These are phyloP conservation scores for Candida nonsorbophila DNA, from an alignment of 805 yeast genomes.

Conservation along the genomic window DNA sequence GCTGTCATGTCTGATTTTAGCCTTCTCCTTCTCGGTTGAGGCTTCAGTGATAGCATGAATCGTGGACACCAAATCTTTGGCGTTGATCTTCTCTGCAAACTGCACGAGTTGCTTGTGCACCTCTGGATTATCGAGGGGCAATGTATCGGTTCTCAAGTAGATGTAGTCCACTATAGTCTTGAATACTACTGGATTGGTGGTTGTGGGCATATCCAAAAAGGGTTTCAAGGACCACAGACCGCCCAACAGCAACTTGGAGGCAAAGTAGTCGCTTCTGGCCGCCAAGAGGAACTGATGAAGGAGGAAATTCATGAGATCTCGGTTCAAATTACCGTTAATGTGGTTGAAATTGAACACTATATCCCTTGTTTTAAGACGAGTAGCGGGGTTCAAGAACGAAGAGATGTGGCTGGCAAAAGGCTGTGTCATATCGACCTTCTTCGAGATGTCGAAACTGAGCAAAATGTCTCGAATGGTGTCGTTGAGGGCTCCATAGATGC, in stretches of 20 bases:
- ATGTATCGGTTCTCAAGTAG: conserved; percentile 26
- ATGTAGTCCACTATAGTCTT: conserved; percentile 21
- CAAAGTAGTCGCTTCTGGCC: conserved; percentile 25
- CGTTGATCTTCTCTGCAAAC: too few relatives aligned
- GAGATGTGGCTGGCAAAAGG: conserved; percentile 73
- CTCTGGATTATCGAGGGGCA: conserved; percentile 16
- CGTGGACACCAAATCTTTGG: too few relatives aligned
- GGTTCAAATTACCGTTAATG: conserved; percentile 8
- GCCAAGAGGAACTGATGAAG: conserved; percentile 29
- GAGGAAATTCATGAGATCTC: conserved; percentile 11
- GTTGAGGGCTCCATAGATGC: conserved; percentile 73
- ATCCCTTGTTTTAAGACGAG: conserved; percentile 20
- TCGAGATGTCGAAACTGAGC: conserved; percentile 58
- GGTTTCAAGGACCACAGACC: conserved; percentile 14
- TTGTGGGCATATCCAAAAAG: conserved; percentile 12
- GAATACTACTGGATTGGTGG: conserved; percentile 14
- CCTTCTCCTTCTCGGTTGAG: conserved; percentile 14
- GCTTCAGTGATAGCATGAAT: too few relatives aligned
- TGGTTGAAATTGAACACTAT: conserved; percentile 19
- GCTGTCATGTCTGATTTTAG: conserved; percentile 26
- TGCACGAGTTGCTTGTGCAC: conserved; percentile 15
- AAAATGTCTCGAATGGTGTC: conserved; percentile 58
- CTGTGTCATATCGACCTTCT: conserved; percentile 59
- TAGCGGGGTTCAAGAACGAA: conserved; percentile 30
- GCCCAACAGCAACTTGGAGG: conserved; percentile 13